phyloP scores from a whole-genome alignment of 768 basidiomycete species.

The Tricholoma terreum region DNA sequence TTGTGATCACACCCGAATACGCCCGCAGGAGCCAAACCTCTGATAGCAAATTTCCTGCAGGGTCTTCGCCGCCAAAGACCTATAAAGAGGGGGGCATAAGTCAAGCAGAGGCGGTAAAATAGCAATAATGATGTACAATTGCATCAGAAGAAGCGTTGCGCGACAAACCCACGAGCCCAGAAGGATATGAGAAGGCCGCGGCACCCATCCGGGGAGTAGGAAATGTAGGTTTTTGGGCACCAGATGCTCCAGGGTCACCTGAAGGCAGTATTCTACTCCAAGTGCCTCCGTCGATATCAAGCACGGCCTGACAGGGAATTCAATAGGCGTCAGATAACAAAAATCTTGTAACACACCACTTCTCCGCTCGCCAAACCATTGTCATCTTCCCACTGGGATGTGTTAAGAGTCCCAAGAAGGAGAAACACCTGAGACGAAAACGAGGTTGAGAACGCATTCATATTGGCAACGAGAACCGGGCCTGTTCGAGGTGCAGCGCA shows the following conservation, averaged over 20 bases:
- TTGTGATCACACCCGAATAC: slow-evolving; percentile 59
- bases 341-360: slow-evolving; percentile 47
- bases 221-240: slow-evolving; percentile 45
- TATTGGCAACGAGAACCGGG: slow-evolving; percentile 59
- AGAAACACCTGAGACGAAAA: slow-evolving; percentile 68
- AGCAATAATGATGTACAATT: slow-evolving; percentile 40
- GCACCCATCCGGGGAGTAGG: slow-evolving; percentile 74
- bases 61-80: slow-evolving; percentile 76
- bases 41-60: slow-evolving; percentile 59
- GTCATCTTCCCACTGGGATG: slow-evolving; percentile 63
- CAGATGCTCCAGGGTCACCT: slow-evolving; percentile 64
- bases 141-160: slow-evolving; percentile 57
- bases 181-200: slow-evolving; percentile 51
- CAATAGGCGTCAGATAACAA: slow-evolving; percentile 1
- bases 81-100: slow-evolving; percentile 10
- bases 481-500: slow-evolving; percentile 70
- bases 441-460: slow-evolving; percentile 49
- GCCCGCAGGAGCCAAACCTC: slow-evolving; percentile 80
- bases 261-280: slow-evolving; percentile 77
- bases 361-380: slow-evolving; percentile 63
- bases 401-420: slow-evolving; percentile 64
- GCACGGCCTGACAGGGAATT: slow-evolving; percentile 45
- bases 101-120: background rate
- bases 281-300: slow-evolving; percentile 55
- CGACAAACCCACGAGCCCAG: slow-evolving; percentile 54